A percentile compares a stretch with the other conserved stretches of the same genome.
phyloP scores from a whole-genome alignment of 768 basidiomycete species.

The Dioszegia hungarica region DNA sequence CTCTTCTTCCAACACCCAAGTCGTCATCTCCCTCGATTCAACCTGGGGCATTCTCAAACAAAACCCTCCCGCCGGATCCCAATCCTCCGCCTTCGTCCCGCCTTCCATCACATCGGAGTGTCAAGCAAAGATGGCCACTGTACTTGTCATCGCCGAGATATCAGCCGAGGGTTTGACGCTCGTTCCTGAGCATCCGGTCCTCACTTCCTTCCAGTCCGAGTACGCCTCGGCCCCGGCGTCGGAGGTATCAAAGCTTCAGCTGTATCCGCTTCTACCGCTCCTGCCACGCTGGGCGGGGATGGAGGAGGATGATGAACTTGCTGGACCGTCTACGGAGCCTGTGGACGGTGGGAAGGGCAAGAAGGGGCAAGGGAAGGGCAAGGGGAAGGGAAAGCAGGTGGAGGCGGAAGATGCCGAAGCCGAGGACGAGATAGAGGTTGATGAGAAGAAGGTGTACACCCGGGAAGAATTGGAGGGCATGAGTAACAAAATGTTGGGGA shows the following conservation, averaged over 20 bases:
- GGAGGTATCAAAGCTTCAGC: slow-evolving; percentile 18
- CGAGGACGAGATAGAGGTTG: too few species aligned
- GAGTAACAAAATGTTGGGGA: slow-evolving; percentile 30
- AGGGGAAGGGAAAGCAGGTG: background rate
- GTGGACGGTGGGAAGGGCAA: background rate
- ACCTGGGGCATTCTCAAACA: slow-evolving; percentile 39
- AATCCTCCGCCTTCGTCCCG: slow-evolving; percentile 1
- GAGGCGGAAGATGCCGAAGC: background rate
- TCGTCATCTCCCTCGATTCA: slow-evolving; percentile 39
- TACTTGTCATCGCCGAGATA: slow-evolving; percentile 15
- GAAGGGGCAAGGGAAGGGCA: background rate
- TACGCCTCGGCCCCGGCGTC: background rate
- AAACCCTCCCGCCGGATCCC: slow-evolving; percentile 18
- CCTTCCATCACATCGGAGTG: slow-evolving; percentile 9
- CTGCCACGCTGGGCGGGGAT: slow-evolving; percentile 42
- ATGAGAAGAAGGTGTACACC: slow-evolving; percentile 9
- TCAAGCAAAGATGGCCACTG: slow-evolving; percentile 1
- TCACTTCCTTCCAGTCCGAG: background rate
- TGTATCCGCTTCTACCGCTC: slow-evolving; percentile 36
- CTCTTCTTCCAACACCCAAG: slow-evolving; percentile 5
- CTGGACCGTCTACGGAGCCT: slow-evolving; percentile 3
- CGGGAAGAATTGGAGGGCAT: slow-evolving; percentile 27
- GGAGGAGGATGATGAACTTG: slow-evolving; percentile 44
- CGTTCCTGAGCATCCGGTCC: background rate
- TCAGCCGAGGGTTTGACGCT: slow-evolving; percentile 12